phyloP scores from a whole-genome alignment of 352 stramenopile species.

The Pilasporangium apinafurcum region DNA sequence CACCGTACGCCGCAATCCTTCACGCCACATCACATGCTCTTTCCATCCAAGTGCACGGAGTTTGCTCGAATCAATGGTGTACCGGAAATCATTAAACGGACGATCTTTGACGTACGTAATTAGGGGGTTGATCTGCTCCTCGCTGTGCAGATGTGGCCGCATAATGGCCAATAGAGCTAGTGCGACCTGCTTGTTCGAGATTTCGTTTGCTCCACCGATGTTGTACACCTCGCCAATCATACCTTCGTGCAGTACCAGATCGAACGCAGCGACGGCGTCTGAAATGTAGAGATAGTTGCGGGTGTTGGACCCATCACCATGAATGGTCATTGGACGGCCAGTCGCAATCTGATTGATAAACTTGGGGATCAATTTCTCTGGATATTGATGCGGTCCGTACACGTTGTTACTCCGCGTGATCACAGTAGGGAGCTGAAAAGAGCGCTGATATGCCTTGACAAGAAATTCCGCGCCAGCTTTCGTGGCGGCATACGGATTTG shows the following conservation, averaged over 20 bases:
- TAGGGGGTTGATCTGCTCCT: conserved; percentile 50
- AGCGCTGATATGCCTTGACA: conserved; percentile 90
- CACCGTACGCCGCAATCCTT: conserved; percentile 88
- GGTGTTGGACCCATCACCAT: conserved; percentile 93
- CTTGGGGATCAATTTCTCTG: conserved; percentile 98
- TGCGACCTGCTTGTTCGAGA: conserved; percentile 75
- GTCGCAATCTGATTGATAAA: conserved; percentile 96
- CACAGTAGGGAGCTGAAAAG: conserved; percentile 93
- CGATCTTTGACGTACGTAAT: conserved; percentile 85
- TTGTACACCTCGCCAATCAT: conserved; percentile 94
- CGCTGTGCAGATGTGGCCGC: conserved; percentile 25
- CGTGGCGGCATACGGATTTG: conserved; percentile 97
- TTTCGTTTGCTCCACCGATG: conserved; percentile 84
- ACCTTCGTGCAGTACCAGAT: conserved; percentile 94
- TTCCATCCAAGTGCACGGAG: conserved; percentile 90
- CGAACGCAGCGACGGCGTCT: conserved; percentile 95
- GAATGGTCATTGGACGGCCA: conserved; percentile 88
- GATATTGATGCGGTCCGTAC: conserved; percentile 97
- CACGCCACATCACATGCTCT: conserved; percentile 88
- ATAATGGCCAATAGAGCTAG: conserved; percentile 77
- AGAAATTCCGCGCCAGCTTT: conserved; percentile 98
- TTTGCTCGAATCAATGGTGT: conserved; percentile 92
- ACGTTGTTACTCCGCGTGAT: conserved; percentile 99
- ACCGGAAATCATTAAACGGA: conserved; percentile 95
- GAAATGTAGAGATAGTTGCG: conserved; percentile 97